A percentile compares a stretch with the other conserved stretches of the same genome.
These are phyloP conservation scores for Diaporthe sp. DNA, from an alignment of 2,329 filamentous ascomycete species.

Conservation along the genomic window DNA sequence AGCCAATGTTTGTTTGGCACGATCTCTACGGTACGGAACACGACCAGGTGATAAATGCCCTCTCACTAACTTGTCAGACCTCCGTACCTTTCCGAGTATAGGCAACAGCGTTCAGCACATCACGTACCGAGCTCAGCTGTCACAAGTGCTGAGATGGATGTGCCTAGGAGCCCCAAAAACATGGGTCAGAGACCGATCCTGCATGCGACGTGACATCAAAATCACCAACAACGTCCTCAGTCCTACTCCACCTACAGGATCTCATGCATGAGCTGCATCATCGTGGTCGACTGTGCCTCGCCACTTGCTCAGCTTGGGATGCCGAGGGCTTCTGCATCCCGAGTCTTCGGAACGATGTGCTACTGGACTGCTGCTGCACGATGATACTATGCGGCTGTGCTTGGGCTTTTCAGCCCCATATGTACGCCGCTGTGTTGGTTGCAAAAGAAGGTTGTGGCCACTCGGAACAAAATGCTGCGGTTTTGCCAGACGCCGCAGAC, in stretches of 20 bases:
- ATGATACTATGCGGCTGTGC: background rate
- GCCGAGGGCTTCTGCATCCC: background rate
- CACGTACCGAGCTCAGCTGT: too few relatives aligned
- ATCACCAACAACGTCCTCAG: conserved; percentile 3
- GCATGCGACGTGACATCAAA: background rate
- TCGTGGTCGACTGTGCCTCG: background rate
- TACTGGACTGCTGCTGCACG: background rate
- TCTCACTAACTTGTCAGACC: background rate
- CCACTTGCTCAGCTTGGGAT: background rate
- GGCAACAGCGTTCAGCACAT: too few relatives aligned
- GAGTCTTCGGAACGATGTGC: background rate
- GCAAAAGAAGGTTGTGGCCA: background rate
- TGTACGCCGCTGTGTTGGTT: background rate
- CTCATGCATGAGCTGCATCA: background rate
- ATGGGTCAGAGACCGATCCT: background rate
- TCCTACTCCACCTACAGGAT: background rate
- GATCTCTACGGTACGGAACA: background rate
- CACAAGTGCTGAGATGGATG: background rate
- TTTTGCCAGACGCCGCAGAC: background rate
- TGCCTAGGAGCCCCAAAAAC: background rate
- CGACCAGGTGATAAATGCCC: background rate
- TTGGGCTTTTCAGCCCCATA: background rate
- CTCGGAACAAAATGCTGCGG: background rate
- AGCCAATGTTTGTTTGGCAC: background rate
- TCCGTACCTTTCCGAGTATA: background rate